These are phyloP conservation scores for Ogataea neopini DNA, from an alignment of 805 yeast genomes.

Conservation along the genomic window DNA sequence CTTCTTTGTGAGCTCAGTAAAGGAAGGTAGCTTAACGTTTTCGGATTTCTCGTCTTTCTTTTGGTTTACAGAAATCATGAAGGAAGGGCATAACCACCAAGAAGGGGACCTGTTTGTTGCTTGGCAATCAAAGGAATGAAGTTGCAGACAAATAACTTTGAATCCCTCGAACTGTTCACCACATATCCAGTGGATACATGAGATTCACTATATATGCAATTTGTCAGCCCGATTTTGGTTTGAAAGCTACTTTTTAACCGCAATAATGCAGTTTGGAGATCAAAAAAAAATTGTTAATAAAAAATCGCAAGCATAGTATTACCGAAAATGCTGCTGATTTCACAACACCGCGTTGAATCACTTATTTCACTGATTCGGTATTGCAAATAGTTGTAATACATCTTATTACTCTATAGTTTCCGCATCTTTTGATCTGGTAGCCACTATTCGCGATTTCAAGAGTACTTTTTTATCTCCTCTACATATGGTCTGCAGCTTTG, in stretches of 20 bases:
- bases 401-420: neutral
- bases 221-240: neutral
- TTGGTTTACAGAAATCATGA: conserved; percentile 18
- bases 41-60: conserved; percentile 10
- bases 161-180: too few relatives aligned
- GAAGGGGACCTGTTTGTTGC: neutral
- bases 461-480: neutral
- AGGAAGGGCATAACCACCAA: conserved; percentile 2
- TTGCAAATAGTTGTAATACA: neutral
- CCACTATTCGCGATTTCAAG: neutral
- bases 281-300: neutral
- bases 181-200: too few relatives aligned
- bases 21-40: conserved; percentile 25
- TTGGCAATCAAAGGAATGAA: neutral
- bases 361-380: neutral
- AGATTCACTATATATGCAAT: neutral
- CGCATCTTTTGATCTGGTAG: neutral
- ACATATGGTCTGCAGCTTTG: neutral
- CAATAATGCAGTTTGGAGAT: conserved; percentile 2
- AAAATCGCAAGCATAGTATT: conserved; percentile 2
- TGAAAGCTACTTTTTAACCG: neutral
- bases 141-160: neutral
- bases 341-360: neutral
- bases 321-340: neutral
- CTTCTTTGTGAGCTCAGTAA: conserved; percentile 24